Evolutionary conservation across 345 rosid species (phyloP).

Genomic region (Syzygium jambos): DNA sequence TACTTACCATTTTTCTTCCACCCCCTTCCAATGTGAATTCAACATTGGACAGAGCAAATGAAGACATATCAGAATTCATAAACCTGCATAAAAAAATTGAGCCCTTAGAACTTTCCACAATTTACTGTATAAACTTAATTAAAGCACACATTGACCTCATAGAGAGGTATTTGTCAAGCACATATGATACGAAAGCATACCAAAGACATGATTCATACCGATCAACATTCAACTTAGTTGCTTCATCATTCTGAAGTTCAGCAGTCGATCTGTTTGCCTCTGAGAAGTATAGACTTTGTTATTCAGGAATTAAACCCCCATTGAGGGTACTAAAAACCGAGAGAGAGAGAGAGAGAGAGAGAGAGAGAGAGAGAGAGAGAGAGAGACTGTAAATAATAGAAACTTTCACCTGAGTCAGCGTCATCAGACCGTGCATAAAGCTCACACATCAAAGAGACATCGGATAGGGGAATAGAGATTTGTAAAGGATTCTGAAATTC

Average conservation of each 20-base stretch:
- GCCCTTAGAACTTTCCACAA: neutral
- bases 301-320: neutral
- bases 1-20: constrained; percentile 61
- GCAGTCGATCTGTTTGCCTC: constrained; percentile 43
- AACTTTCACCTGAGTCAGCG: constrained; percentile 38
- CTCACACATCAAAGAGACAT: constrained; percentile 73
- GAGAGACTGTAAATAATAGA: constrained; percentile 16
- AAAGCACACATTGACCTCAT: neutral
- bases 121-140: neutral
- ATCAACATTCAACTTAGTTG: constrained; percentile 16
- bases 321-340: neutral
- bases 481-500: constrained; percentile 84
- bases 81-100: constrained; percentile 36
- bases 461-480: constrained; percentile 57
- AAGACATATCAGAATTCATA: constrained; percentile 26
- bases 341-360: neutral
- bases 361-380: constrained; percentile 5
- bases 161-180: neutral
- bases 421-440: constrained; percentile 56
- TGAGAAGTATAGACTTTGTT: constrained; percentile 2
- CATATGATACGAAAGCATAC: neutral
- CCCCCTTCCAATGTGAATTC: constrained; percentile 55
- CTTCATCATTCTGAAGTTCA: constrained; percentile 33
- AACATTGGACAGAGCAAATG: constrained; percentile 60
- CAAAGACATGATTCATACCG: constrained; percentile 18